Percentiles rank a stretch among this genome's conserved stretches.
Evolutionary conservation across 1,284 basidiomycete genomes (phyloP).

Genomic region (Agroathelia rolfsii): DNA sequence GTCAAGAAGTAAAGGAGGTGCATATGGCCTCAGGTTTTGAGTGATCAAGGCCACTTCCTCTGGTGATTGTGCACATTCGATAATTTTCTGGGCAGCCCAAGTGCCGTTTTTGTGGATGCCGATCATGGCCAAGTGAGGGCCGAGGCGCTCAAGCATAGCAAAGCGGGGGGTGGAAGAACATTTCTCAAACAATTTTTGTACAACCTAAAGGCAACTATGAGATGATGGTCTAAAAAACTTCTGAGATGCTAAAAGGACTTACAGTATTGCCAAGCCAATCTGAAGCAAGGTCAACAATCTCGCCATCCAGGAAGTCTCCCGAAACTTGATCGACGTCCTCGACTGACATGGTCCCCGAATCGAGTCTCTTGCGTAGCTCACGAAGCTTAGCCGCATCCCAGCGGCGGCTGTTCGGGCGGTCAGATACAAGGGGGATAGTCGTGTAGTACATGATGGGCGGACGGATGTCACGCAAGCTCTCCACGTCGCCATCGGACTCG

Average conservation of each 20-base stretch:
- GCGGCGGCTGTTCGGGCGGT: conserved; percentile 75
- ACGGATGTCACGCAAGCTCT: conserved; percentile 75
- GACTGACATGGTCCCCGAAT: conserved; percentile 69
- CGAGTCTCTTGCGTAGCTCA: conserved; percentile 87
- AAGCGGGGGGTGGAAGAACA: conserved; percentile 72
- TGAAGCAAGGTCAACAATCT: conserved; percentile 89
- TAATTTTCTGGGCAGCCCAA: conserved; percentile 99
- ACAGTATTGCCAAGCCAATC: conserved; percentile 99
- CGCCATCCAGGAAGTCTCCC: conserved; percentile 81
- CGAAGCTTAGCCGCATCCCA: conserved; percentile 93
- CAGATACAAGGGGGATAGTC: conserved; percentile 78
- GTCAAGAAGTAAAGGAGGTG: conserved; percentile 89
- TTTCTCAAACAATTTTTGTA: conserved; percentile 95
- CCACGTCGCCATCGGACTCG: conserved; percentile 77
- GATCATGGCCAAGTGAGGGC: conserved; percentile 92
- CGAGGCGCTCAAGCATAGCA: conserved; percentile 88
- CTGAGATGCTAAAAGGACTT: conserved; percentile 19
- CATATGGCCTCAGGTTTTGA: conserved; percentile 82
- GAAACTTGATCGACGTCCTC: conserved; percentile 89
- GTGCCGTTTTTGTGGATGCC: conserved; percentile 99
- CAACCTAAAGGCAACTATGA: conserved; percentile 39
- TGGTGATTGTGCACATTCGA: conserved; percentile 85
- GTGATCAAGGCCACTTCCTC: conserved; percentile 84
- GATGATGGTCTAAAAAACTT: conserved; percentile 13
- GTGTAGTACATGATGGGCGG: conserved; percentile 91